These are phyloP conservation scores for Yamadazyma spencermartinsiae DNA, from an alignment of 1,139 yeast genomes.

Conservation along the genomic window DNA sequence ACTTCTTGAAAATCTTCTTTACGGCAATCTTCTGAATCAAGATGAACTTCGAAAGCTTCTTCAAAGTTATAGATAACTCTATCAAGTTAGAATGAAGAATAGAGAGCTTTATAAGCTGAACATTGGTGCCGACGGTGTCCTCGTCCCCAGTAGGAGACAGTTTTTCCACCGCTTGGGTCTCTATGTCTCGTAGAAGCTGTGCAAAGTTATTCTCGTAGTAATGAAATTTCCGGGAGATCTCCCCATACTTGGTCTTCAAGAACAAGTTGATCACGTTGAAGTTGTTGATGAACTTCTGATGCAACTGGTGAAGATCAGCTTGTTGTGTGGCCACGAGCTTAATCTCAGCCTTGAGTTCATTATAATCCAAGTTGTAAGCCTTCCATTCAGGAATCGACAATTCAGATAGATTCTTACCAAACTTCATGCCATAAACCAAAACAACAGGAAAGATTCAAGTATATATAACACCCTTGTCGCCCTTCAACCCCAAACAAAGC, in stretches of 20 bases:
- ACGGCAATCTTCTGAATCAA: constrained; percentile 81
- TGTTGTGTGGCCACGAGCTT: constrained; percentile 21
- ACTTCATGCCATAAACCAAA: constrained; percentile 59
- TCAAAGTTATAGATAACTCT: constrained; percentile 59
- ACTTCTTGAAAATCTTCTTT: constrained; percentile 78
- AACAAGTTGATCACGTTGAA: constrained; percentile 59
- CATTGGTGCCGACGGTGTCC: constrained; percentile 4
- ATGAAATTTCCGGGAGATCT: constrained; percentile 39
- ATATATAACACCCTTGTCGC: no score
- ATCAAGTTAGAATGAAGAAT: constrained; percentile 37
- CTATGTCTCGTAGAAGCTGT: constrained; percentile 6
- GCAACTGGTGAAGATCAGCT: constrained; percentile 22
- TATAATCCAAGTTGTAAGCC: constrained; percentile 78
- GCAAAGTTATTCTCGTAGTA: constrained; percentile 21
- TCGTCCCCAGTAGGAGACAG: constrained; percentile 6
- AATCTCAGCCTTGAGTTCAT: constrained; percentile 66
- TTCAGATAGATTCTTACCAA: constrained; percentile 72
- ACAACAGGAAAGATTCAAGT: background rate
- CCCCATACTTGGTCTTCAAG: constrained; percentile 66
- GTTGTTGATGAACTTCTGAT: constrained; percentile 43
- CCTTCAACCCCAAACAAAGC: no score
- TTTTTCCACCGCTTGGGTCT: background rate
- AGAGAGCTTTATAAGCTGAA: constrained; percentile 23
- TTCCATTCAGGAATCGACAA: constrained; percentile 90
- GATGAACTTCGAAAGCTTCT: constrained; percentile 71